phyloP scores from a whole-genome alignment of 169 alveolate species.

The Cryptosporidium viatorum region DNA sequence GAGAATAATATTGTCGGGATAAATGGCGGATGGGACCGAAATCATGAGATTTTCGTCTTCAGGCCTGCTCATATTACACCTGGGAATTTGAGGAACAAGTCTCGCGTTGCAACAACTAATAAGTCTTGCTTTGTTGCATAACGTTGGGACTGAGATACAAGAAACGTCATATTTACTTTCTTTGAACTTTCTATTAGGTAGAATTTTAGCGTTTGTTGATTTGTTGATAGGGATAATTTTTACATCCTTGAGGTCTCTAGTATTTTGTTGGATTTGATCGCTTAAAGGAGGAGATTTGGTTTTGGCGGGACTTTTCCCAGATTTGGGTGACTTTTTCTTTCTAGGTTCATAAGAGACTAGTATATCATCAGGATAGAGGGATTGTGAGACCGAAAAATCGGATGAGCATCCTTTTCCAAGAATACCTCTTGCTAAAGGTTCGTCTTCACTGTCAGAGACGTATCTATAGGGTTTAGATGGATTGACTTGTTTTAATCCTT shows the following conservation, averaged over 20 bases:
- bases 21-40: slow-evolving; percentile 64
- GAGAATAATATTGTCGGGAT: slow-evolving; percentile 60
- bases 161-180: slow-evolving; percentile 50
- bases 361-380: slow-evolving; percentile 72
- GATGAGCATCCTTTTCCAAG: slow-evolving; percentile 60
- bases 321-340: not conserved
- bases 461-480: not conserved
- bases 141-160: slow-evolving; percentile 52
- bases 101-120: slow-evolving; percentile 12
- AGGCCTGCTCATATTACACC: not conserved
- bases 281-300: slow-evolving; percentile 3
- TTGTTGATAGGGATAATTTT: slow-evolving; percentile 56
- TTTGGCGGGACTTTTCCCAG: not conserved
- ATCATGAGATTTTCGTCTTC: slow-evolving; percentile 40
- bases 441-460: slow-evolving; percentile 5
- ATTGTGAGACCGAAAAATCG: slow-evolving; percentile 61
- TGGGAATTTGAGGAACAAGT: slow-evolving; percentile 13
- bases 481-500: not conserved
- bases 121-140: slow-evolving; percentile 8
- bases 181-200: slow-evolving; percentile 50
- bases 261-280: not conserved
- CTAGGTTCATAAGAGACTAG: slow-evolving; percentile 59
- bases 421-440: slow-evolving; percentile 54
- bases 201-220: slow-evolving; percentile 35
- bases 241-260: slow-evolving; percentile 18